Conservation (phyloP, 129 eudicot genomes). For the Chrysanthemum makinoi region DNA sequence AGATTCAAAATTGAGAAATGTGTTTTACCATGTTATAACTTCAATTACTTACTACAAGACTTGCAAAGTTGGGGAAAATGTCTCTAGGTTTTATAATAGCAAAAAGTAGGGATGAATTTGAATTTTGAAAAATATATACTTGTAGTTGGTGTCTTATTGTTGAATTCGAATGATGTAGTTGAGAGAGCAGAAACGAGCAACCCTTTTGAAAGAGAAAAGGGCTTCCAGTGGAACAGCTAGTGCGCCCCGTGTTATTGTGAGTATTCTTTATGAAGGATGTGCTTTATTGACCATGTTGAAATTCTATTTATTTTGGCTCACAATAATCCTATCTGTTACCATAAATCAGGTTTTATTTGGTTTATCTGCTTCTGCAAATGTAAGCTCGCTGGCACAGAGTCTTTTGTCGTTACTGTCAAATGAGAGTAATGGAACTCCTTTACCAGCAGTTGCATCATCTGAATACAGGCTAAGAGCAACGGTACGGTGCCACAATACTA, state of each 20-base stretch:
- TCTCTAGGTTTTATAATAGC: not conserved
- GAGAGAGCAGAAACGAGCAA: conserved; percentile 80
- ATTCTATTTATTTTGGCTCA: not conserved
- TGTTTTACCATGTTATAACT: not conserved
- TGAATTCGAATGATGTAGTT: conserved; percentile 41
- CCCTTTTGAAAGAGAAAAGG: conserved; percentile 75
- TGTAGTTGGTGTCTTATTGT: not conserved
- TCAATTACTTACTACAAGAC: no score
- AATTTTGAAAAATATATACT: not conserved
- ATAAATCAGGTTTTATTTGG: conserved; percentile 73
- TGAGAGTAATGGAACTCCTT: conserved; percentile 37
- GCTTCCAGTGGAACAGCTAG: conserved; percentile 58
- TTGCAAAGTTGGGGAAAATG: not conserved
- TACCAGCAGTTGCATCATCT: conserved; percentile 62
- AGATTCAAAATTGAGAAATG: not conserved
- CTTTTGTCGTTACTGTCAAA: conserved; percentile 48
- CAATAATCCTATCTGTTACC: not conserved
- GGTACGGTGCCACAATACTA: conserved; percentile 37
- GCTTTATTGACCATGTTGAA: conserved; percentile 3
- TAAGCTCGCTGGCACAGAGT: conserved; percentile 58
- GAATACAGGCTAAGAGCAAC: conserved; percentile 86
- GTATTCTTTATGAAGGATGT: conserved; percentile 23
- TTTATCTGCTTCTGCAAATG: conserved; percentile 61
- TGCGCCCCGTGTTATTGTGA: conserved; percentile 92
- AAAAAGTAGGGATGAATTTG: not conserved